A percentile compares a stretch with the other conserved stretches of the same genome.
phyloP scores from a whole-genome alignment of 768 basidiomycete genomes.

The Tricholoma bakamatsutake region DNA sequence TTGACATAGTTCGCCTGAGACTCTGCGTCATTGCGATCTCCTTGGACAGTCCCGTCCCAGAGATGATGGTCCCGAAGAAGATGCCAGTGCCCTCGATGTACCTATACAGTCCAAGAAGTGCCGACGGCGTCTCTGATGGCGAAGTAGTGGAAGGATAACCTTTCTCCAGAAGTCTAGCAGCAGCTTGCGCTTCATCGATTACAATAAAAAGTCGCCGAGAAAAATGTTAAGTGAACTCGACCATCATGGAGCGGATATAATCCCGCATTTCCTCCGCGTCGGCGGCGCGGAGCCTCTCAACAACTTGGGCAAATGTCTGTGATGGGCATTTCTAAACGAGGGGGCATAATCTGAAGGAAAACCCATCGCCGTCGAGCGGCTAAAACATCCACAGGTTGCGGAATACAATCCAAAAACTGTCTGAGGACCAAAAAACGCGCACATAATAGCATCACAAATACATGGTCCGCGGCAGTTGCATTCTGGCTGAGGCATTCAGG shows the following conservation, averaged over 20 bases:
- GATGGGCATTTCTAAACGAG: background rate
- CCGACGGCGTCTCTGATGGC: slow-evolving; percentile 1
- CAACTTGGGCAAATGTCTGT: background rate
- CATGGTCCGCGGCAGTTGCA: slow-evolving; percentile 4
- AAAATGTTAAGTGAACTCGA: background rate
- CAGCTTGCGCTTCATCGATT: slow-evolving; percentile 11
- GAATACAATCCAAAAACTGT: slow-evolving; percentile 7
- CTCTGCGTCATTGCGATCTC: slow-evolving; percentile 4
- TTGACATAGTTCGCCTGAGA: slow-evolving; percentile 5
- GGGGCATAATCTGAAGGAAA: background rate
- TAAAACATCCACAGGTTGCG: slow-evolving; percentile 1
- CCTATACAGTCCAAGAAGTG: slow-evolving; percentile 7
- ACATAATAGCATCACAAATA: slow-evolving; percentile 11
- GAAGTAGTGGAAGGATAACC: slow-evolving; percentile 9
- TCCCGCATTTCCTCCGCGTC: background rate
- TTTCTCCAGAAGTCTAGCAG: slow-evolving; percentile 4
- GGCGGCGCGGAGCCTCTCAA: background rate
- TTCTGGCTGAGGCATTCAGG: slow-evolving; percentile 4
- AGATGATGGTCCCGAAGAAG: slow-evolving; percentile 8
- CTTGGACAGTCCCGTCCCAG: slow-evolving; percentile 10
- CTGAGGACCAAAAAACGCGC: slow-evolving; percentile 10
- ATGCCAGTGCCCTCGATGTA: slow-evolving; percentile 4
- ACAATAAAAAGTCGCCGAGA: slow-evolving; percentile 5
- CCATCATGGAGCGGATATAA: background rate
- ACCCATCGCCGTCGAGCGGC: slow-evolving; percentile 10